phyloP scores from a whole-genome alignment of 176 grass and related monocot species.

The Eleusine indica region DNA sequence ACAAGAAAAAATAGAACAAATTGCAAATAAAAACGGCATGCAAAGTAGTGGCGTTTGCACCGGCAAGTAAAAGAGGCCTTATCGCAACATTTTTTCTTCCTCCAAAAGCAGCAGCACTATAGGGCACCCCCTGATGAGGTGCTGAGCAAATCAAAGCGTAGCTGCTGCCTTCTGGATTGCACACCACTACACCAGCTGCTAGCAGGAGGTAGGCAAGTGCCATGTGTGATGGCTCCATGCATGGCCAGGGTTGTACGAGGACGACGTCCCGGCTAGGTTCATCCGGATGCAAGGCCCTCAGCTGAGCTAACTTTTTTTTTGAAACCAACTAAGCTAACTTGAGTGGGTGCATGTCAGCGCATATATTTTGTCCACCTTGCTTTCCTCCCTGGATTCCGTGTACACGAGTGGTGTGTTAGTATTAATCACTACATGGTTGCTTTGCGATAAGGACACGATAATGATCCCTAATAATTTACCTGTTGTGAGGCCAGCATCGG shows the following conservation, averaged over 20 bases:
- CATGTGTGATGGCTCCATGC: conserved; percentile 19
- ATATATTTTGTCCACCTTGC: neutral
- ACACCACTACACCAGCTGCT: neutral
- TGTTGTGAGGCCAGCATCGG: neutral
- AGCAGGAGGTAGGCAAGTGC: neutral
- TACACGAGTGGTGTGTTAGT: neutral
- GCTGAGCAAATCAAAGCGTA: conserved; percentile 8
- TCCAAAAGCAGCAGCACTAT: conserved; percentile 42
- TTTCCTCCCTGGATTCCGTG: conserved; percentile 7
- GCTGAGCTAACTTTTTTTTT: neutral
- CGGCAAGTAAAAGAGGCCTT: conserved; percentile 31
- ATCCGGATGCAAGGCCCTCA: neutral
- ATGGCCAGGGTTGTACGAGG: neutral
- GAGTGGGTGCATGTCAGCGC: conserved; percentile 29
- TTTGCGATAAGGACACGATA: neutral
- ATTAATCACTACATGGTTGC: neutral
- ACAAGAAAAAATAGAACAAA: neutral
- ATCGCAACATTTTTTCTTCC: neutral
- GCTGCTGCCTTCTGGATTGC: neutral
- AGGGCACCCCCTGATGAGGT: neutral
- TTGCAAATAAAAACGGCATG: neutral
- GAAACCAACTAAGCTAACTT: neutral
- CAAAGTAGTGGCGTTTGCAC: conserved; percentile 33
- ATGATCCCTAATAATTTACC: neutral
- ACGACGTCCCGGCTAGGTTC: conserved; percentile 31